phyloP scores from a whole-genome alignment of 306 rosid species.

The Malus domestica region DNA sequence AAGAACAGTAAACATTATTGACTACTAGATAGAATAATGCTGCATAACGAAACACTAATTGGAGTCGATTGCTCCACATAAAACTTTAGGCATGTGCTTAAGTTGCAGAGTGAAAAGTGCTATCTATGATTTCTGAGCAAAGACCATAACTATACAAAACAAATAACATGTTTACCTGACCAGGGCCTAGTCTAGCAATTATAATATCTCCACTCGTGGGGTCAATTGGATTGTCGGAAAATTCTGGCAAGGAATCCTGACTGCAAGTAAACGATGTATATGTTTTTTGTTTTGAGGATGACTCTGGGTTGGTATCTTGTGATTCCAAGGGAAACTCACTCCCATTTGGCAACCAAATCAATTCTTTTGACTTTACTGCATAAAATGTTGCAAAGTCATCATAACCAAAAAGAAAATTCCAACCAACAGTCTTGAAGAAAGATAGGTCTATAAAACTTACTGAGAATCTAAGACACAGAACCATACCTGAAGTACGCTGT shows the following conservation, averaged over 20 bases:
- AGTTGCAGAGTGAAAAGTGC: not conserved
- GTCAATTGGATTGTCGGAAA: conserved; percentile 41
- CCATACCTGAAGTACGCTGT: conserved; percentile 53
- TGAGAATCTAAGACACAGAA: not conserved
- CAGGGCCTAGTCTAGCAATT: conserved; percentile 71
- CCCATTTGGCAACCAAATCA: conserved; percentile 85
- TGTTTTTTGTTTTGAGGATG: conserved; percentile 54
- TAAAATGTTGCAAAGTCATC: conserved; percentile 17
- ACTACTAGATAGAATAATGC: not conserved
- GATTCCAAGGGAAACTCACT: conserved; percentile 46
- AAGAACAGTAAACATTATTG: not conserved
- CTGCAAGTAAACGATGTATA: conserved; percentile 76
- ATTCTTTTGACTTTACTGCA: conserved; percentile 65
- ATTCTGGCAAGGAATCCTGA: conserved; percentile 60
- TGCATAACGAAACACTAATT: not conserved
- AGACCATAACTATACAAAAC: not conserved
- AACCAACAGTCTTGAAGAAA: not conserved
- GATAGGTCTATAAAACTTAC: not conserved
- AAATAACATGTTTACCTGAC: conserved; percentile 51
- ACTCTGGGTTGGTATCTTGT: conserved; percentile 35
- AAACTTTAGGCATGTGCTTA: not conserved
- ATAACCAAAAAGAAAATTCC: not conserved
- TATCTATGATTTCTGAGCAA: not conserved
- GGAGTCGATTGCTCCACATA: not conserved
- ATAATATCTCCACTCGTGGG: conserved; percentile 48